Evolutionary conservation across 768 basidiomycete species (phyloP), one percentile per base, ranked within the genome.

Genomic region (Boletus rubescentipes): DNA sequence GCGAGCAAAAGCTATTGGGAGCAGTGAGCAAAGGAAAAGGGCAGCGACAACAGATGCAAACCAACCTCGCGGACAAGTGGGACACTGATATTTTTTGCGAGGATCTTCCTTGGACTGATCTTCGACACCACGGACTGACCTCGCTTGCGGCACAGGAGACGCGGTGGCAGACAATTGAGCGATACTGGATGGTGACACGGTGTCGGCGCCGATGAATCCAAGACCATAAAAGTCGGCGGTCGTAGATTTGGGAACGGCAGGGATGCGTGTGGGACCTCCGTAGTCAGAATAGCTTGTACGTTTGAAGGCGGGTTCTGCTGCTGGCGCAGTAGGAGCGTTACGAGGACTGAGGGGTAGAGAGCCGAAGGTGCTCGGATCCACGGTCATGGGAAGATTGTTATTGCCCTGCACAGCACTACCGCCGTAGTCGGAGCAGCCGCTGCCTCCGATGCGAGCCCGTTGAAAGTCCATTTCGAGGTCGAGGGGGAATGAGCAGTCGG

Each of bases 61-160:
- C 71, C 1, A 55, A 91, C 90, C 83, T 74, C 90, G 77, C 18
- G 86, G 85, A 67, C 91, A 93, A 26, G 77, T 77, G 11, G 79
- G 69, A 64, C 91, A 93, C 63, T 82, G 85, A 67, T 91, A 91
- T 63, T 87, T 90, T 71, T 86, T 88, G 65, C 87, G 83, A 9
- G 85, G 80, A 57, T 90, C 89, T 15, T 77, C 76, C 60, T 80
- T 83, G 37, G 67, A 64, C 18, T 72, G 70, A 30, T 83, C 81
- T 20, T 81, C 67, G 23, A 67, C 52, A 44, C 67, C 64, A 14
- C 75, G 73, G 30, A 77, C 70, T 18, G 77, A 67, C 47, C 69
- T 63, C 15, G 71, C 61, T 43, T 68, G 54, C 16, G 77, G 72
- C 10, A 77, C 73, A 4, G 69, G 61, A 34, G 83, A 72, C 5